Conservation (phyloP, 805 yeast genomes). For the Scheffersomyces amazonensis region DNA sequence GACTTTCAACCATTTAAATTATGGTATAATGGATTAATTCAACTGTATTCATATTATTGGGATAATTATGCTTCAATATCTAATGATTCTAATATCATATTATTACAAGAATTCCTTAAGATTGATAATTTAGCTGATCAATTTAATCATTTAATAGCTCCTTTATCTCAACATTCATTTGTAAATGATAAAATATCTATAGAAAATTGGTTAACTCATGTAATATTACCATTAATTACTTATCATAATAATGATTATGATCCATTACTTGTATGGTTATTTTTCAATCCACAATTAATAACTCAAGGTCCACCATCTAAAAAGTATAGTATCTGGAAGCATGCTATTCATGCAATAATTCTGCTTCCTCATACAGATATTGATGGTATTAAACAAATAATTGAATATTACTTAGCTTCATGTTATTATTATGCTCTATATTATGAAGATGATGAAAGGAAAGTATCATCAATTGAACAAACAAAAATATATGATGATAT, state of each 20-base stretch:
- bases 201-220: conserved; percentile 22
- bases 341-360: conserved; percentile 12
- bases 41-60: conserved; percentile 29
- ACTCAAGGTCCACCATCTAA: conserved; percentile 2
- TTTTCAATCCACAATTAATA: neutral
- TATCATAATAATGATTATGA: conserved; percentile 17
- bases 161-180: conserved; percentile 11
- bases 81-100: conserved; percentile 1
- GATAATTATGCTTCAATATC: conserved; percentile 17
- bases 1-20: conserved; percentile 13
- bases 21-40: conserved; percentile 27
- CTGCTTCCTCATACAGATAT: conserved; percentile 5
- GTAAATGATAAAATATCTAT: conserved; percentile 12
- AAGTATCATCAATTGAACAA: conserved; percentile 22
- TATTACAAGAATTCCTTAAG: conserved; percentile 13
- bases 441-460: conserved; percentile 9
- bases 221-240: conserved; percentile 24
- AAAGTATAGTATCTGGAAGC: conserved; percentile 20
- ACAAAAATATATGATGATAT: conserved; percentile 27
- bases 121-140: conserved; percentile 10
- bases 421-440: conserved; percentile 18
- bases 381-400: conserved; percentile 9
- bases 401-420: conserved; percentile 17
- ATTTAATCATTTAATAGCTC: conserved; percentile 21
- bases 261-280: conserved; percentile 27